phyloP scores from a whole-genome alignment of 164 flowering plant genomes.

The Liriodendron chinense region DNA sequence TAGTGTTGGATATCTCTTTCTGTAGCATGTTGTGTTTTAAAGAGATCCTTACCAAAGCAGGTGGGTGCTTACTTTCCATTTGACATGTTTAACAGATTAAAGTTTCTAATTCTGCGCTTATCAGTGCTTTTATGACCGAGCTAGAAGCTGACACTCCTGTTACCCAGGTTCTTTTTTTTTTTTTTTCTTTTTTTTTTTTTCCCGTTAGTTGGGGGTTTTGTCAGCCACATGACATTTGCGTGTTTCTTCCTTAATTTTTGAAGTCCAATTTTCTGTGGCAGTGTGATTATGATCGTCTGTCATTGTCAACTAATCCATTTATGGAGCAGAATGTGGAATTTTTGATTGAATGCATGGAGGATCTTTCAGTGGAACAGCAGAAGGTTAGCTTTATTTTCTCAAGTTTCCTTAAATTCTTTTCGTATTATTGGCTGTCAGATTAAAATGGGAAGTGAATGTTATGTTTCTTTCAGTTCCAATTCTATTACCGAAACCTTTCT shows the following conservation, averaged over 20 bases:
- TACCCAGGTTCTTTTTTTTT: slow-evolving; percentile 49
- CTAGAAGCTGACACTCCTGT: slow-evolving; percentile 86
- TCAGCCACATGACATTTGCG: background rate
- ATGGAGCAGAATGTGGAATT: slow-evolving; percentile 93
- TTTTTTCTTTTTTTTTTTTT: slow-evolving; percentile 8
- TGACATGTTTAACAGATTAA: slow-evolving; percentile 56
- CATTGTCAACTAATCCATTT: slow-evolving; percentile 68
- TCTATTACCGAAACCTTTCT: slow-evolving; percentile 72
- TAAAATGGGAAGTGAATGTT: background rate
- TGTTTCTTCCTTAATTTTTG: slow-evolving; percentile 1
- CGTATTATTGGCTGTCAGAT: background rate
- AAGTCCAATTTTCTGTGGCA: slow-evolving; percentile 20
- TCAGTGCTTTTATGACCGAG: slow-evolving; percentile 95
- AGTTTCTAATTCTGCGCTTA: slow-evolving; percentile 95
- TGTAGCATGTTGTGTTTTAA: background rate
- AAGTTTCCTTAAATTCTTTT: background rate
- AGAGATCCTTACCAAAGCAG: background rate
- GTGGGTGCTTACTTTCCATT: slow-evolving; percentile 1
- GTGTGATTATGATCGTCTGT: slow-evolving; percentile 95
- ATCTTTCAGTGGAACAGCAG: slow-evolving; percentile 83
- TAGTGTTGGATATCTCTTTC: background rate
- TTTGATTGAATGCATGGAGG: slow-evolving; percentile 96
- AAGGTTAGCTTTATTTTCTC: slow-evolving; percentile 46
- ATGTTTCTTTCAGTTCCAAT: slow-evolving; percentile 67
- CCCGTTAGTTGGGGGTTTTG: slow-evolving; percentile 1